Evolutionary conservation across 2,329 filamentous ascomycete genomes (phyloP), one percentile per base, ranked within the genome.

Genomic region (Penicillium occitanis): DNA sequence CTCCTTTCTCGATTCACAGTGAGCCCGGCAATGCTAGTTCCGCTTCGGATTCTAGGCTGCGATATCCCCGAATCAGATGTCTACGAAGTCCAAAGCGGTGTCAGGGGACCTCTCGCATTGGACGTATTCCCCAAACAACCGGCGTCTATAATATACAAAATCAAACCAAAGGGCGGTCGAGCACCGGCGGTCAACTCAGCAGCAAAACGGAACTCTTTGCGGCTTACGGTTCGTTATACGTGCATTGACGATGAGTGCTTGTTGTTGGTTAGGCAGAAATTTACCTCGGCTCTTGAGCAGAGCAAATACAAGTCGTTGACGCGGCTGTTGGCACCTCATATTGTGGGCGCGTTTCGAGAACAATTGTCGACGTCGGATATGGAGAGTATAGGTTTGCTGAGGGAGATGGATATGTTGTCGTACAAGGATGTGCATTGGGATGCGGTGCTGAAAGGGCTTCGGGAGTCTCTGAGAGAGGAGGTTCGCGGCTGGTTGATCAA

Each of bases 1-100:
- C 83, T 98, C 0, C 95, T 95, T 73, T 97, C 93, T 0, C 90
- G 90, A 10, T 99, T 99, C 76, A 96, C 91, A 14, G 90, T 99
- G 62, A 93, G 92, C 13, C 93, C 93, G 0, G 90, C 92, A 0
- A 91, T 85, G 65, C 77, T 86, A 28, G 88, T 90, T 35, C 95
- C 95, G 0, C 77, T 98, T 10, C 86, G 90, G 3, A 80, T 99
- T 6, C 83, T 91, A 55, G 86, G 86, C 63, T 91, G 91, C 69
- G 84, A 87, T 62, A 85, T 99, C 0, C 78, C 90, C 13, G 86
- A 86, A 5, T 93, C 91, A 0, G 87, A 90, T 0, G 80, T 86
- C 19, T 89, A 87, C 69, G 86, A 87, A 0, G 78, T 84, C 5
- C 75, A 84, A 2, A 81, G 86, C 6, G 79, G 77, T 70, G 84